phyloP scores from a whole-genome alignment of 2,329 filamentous ascomycete species.

The Periconia sp. region DNA sequence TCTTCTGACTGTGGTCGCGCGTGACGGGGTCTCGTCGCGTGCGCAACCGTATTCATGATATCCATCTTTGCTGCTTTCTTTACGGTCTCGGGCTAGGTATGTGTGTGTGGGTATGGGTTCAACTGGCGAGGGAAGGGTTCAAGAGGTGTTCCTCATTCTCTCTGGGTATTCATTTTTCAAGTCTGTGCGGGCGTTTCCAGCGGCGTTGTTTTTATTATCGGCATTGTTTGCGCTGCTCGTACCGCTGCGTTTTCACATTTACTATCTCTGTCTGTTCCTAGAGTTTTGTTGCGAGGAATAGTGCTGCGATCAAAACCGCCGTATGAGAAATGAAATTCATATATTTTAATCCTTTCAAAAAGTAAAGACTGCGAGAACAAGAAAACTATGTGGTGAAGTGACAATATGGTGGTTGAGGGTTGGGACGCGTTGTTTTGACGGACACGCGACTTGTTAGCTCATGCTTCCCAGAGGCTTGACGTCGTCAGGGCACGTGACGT shows the following conservation, averaged over 20 bases:
- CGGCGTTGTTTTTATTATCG: not conserved
- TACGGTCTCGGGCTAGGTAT: constrained; percentile 3
- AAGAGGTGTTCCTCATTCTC: not conserved
- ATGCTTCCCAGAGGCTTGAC: not conserved
- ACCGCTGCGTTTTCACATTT: not conserved
- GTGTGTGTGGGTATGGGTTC: constrained; percentile 1
- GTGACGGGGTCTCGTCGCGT: constrained; percentile 3
- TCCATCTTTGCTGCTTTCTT: constrained; percentile 23
- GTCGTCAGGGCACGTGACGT: not conserved
- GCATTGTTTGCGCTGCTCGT: not conserved
- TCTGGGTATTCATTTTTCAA: not conserved
- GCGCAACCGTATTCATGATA: constrained; percentile 31
- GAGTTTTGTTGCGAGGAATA: not conserved
- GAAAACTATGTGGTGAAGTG: no score
- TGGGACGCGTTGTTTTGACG: not conserved
- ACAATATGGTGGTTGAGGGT: no score
- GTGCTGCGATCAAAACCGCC: not conserved
- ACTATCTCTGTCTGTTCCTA: no score
- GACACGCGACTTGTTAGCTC: not conserved
- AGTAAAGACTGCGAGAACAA: no score
- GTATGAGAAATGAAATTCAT: constrained; percentile 11
- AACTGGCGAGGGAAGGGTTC: not conserved
- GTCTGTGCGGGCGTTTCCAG: not conserved
- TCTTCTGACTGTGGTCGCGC: constrained; percentile 21
- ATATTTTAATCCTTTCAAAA: no score